These are phyloP conservation scores for Anaeramoeba ignava DNA, from an alignment of 78 protist genomes.

Conservation along the genomic window DNA sequence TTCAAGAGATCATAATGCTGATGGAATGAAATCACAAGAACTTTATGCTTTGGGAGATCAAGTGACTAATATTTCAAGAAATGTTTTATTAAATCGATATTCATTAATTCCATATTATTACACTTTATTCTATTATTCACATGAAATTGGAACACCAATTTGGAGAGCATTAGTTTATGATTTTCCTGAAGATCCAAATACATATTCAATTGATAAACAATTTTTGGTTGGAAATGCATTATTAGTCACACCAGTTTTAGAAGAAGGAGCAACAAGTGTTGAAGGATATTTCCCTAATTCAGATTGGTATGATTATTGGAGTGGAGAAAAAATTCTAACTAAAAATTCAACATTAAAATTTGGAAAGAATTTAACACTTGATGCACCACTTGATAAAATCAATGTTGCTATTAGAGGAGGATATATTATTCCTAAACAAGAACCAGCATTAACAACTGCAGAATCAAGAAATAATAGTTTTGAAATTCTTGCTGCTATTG, in stretches of 20 bases:
- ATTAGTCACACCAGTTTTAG: neutral
- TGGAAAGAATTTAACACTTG: neutral
- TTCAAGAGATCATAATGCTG: neutral
- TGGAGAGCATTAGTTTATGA: neutral
- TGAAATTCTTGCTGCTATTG: neutral
- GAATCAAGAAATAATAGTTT: neutral
- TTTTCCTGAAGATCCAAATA: neutral
- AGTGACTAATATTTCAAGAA: neutral
- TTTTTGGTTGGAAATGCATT: constrained; percentile 2
- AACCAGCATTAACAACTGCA: constrained; percentile 2
- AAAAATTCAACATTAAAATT: neutral
- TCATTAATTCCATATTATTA: neutral
- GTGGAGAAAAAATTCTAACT: neutral
- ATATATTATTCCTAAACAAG: neutral
- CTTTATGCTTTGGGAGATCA: neutral
- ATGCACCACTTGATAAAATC: neutral
- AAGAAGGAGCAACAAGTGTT: neutral
- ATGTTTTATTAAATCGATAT: neutral
- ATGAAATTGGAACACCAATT: neutral
- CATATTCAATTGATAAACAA: neutral
- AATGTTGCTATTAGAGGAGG: neutral
- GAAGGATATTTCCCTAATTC: constrained; percentile 9
- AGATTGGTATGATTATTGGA: constrained; percentile 1
- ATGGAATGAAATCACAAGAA: neutral
- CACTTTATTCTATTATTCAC: neutral